Evolutionary conservation across 331 rosid genomes (phyloP), one percentile per base, ranked within the genome.

Genomic region (Spiraea crenata): DNA sequence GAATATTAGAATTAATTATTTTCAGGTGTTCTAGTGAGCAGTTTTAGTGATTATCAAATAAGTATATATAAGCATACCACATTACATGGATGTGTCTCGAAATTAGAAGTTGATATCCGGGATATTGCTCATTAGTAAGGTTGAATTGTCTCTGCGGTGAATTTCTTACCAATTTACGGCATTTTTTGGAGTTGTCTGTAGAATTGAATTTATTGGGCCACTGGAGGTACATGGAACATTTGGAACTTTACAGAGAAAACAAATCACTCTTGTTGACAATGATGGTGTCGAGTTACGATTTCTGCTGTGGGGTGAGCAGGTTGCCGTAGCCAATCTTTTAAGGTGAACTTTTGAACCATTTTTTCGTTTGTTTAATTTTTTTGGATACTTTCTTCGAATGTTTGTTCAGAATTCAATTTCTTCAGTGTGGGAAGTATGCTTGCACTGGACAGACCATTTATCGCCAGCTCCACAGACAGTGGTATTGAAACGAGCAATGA

Each of bases 231-330:
- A 63, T 51, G 90, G 93, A 71, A 84, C 39, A 20, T 79, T 45
- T 71, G 89, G 86, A 64, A 73, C 54, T 45, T 48, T 84, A 76
- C 86, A 80, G 71, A 72, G 82, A 74, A 87, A 86, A 72, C 91
- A 82, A 82, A 76, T 93, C 65, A 83, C 87, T 70, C 95, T 93
- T 77, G 90, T 86, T 70, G 97, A 91, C 51, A 78, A 80, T 17
- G 92, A 93, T 45, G 91, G 83, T 40, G 79, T 73, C 66, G 80
- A 64, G 69, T 68, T 91, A 58, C 85, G 83, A 10, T 87, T 93
- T 81, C 77, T 87, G 40, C 74, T 93, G 76, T 91, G 97, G 99
- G 95, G 95, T 37, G 97, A 93, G 76, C 97, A 91, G 86, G 79
- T 72, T 85, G 57, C 84, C 78, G 86, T 91, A 52, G 89, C 90